Conservation (phyloP, 208 protist genomes). For the Leishmania martiniquensis region DNA sequence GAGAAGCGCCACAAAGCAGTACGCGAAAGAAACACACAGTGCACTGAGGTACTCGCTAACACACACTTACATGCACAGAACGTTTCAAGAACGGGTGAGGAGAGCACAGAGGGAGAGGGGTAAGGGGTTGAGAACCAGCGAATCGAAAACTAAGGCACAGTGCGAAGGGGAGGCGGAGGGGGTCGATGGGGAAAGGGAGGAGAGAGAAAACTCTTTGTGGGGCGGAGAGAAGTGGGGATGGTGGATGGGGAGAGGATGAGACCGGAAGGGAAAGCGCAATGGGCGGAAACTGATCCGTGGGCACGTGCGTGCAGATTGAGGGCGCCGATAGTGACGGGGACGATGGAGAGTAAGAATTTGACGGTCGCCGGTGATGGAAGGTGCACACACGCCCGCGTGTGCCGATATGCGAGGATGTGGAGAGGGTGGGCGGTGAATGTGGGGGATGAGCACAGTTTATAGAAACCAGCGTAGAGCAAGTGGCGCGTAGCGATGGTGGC, state of each 20-base stretch:
- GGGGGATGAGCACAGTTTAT: not conserved
- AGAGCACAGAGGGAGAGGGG: constrained; percentile 19
- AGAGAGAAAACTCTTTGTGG: not conserved
- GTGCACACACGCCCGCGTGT: not conserved
- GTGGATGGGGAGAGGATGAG: not conserved
- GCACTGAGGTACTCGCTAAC: too few species aligned
- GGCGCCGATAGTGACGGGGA: not conserved
- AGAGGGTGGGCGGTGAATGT: not conserved
- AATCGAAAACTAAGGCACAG: not conserved
- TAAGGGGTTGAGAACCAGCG: not conserved
- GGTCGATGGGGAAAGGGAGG: not conserved
- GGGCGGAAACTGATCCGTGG: not conserved
- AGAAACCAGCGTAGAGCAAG: not conserved
- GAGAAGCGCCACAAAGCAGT: not conserved
- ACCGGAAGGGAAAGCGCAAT: not conserved
- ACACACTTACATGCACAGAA: not conserved
- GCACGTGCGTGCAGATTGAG: not conserved
- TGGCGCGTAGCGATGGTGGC: too few species aligned
- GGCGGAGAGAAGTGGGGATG: not conserved
- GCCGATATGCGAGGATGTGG: not conserved
- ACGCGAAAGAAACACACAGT: not conserved
- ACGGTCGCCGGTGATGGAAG: not conserved
- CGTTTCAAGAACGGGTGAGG: not conserved
- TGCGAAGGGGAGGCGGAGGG: not conserved
- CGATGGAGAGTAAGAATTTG: not conserved